Base-by-base conservation (phyloP, 768 basidiomycete genomes). In the Filobasidium floriforme region DNA sequence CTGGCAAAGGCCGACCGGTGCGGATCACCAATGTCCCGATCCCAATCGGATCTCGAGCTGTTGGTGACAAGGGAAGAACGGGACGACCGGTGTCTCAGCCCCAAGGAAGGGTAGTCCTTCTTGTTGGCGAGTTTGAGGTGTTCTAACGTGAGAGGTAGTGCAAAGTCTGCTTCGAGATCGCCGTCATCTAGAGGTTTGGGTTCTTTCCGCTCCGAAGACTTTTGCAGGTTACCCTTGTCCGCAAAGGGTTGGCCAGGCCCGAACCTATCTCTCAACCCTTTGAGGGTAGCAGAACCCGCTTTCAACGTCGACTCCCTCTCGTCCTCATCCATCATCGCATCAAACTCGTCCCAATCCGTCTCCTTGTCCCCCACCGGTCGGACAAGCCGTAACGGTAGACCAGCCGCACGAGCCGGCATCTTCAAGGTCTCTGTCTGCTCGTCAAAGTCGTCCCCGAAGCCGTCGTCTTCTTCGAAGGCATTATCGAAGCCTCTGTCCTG, bases 241-340 rank as follows among this genome's bases (percentile, higher is more conserved):
- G 24, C 7, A 37, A 59, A 18, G 52, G 59, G 15, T 9, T 12
- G 15, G 43, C n/a, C 41, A 32, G 60, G 65, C 12, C 52, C 62
- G 14, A 54, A 55, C 1, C 52, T 12, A 0, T 29, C 55, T 22
- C 65, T 60, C 26, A 75, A 64, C 18, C 73, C 74, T 67, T 76
- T 76, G 28, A 76, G 63, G 1, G 77, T 76, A 28, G 37, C 63
- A 0, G 68, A 71, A 7, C 73, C 73, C n/a, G 75, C 75, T 69
- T 76, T 78, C 61, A 78, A 60, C 2, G 77, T 78, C 3, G 73
- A 71, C 57, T 76, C 70, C 14, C 68, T 55, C 37, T 68, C 63
- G 22, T 70, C 66, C 22, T 65, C 59, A 19, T 73, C 73, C 7
- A 57, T 65, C 22, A 70, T 69, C 28, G 67, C 49, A 59, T 74